These are phyloP conservation scores for Avena atlantica DNA, from an alignment of 176 grass and related monocot genomes.

Conservation along the genomic window DNA sequence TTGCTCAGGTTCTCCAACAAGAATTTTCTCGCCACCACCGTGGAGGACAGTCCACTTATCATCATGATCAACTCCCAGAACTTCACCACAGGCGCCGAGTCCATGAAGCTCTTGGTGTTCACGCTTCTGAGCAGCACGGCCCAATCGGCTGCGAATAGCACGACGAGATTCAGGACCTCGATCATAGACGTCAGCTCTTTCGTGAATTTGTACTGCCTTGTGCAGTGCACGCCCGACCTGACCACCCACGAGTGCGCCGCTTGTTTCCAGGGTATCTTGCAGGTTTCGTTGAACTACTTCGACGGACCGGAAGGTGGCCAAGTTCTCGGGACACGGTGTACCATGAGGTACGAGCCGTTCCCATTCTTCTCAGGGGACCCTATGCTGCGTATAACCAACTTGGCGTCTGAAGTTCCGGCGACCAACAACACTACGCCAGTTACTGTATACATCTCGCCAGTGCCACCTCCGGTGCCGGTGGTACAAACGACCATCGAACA, in stretches of 20 bases:
- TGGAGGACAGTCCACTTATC: accelerated
- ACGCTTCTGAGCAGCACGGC: constrained; percentile 33
- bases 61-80: not conserved
- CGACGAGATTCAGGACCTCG: constrained; percentile 31
- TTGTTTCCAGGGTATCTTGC: not conserved
- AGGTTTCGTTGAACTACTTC: too few species aligned
- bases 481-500: not conserved
- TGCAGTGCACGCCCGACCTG: constrained; percentile 63
- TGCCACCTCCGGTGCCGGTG: not conserved
- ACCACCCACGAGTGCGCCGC: not conserved
- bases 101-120: not conserved
- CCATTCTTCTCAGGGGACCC: not conserved
- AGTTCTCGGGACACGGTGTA: not conserved
- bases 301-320: not conserved
- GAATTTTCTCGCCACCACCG: constrained; percentile 24
- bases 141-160: not conserved
- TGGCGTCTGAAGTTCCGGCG: not conserved
- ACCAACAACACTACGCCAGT: not conserved
- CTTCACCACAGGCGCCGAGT: not conserved
- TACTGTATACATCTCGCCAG: not conserved
- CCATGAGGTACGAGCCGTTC: constrained; percentile 24
- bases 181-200: not conserved
- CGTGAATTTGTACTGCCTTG: constrained; percentile 25
- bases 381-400: not conserved
- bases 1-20: constrained; percentile 50